These are phyloP conservation scores for Noccaea bulbosa DNA, from an alignment of 345 rosid species.

Conservation along the genomic window DNA sequence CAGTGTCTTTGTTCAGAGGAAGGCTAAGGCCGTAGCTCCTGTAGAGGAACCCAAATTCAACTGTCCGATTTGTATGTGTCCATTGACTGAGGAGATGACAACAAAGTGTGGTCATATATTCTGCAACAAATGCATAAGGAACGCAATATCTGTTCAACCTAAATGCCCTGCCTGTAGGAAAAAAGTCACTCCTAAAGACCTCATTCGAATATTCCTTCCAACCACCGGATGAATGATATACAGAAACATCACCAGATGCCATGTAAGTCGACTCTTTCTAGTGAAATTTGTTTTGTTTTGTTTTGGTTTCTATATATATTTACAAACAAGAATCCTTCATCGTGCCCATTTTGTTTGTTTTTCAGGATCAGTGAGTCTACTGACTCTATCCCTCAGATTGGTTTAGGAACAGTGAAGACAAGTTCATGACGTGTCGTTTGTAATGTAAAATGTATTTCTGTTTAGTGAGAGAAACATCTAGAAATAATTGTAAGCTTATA, in stretches of 20 bases:
- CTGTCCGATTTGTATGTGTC: conserved; percentile 92
- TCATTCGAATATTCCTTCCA: conserved; percentile 92
- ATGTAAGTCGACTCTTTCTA: conserved; percentile 33
- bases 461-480: conserved; percentile 5
- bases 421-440: conserved; percentile 18
- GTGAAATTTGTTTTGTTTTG: background rate
- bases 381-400: background rate
- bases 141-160: conserved; percentile 57
- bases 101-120: conserved; percentile 98
- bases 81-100: conserved; percentile 70
- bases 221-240: conserved; percentile 52
- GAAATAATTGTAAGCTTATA: conserved; percentile 7
- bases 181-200: conserved; percentile 58
- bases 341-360: background rate
- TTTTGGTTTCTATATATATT: conserved; percentile 12
- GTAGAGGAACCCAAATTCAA: conserved; percentile 72
- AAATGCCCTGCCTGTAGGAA: conserved; percentile 96
- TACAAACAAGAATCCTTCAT: conserved; percentile 8
- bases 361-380: conserved; percentile 20
- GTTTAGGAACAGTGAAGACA: conserved; percentile 28
- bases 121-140: conserved; percentile 74
- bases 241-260: conserved; percentile 21
- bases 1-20: conserved; percentile 22
- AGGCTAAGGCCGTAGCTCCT: conserved; percentile 48
- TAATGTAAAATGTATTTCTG: conserved; percentile 21